A percentile compares a stretch with the other conserved stretches of the same genome.
phyloP scores from a whole-genome alignment of 225 moss, liverwort and hornwort genomes.

The Pseudoscleropodium purum region DNA sequence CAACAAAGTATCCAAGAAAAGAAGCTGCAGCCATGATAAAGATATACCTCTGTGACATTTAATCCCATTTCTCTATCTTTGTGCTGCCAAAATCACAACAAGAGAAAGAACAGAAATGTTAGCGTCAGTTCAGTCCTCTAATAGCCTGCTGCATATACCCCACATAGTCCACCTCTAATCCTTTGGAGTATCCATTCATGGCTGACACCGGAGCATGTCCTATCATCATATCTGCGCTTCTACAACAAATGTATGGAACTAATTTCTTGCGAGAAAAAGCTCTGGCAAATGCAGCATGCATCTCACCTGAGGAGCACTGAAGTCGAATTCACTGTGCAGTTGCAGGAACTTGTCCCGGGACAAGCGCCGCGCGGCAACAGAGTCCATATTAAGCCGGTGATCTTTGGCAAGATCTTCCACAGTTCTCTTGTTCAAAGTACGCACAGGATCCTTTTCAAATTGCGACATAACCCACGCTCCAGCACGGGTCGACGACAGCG shows the following conservation, averaged over 20 bases:
- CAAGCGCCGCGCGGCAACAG: slow-evolving; percentile 35
- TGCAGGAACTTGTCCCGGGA: slow-evolving; percentile 29
- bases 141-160: neutral
- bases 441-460: slow-evolving; percentile 16
- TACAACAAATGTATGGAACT: neutral
- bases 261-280: neutral
- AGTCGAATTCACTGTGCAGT: slow-evolving; percentile 33
- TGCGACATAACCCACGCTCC: slow-evolving; percentile 32
- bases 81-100: slow-evolving; percentile 20
- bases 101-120: neutral
- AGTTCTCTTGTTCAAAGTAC: neutral
- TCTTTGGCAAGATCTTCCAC: slow-evolving; percentile 16
- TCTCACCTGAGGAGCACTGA: slow-evolving; percentile 15
- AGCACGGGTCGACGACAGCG: slow-evolving; percentile 17
- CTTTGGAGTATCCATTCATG: neutral
- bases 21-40: neutral
- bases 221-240: neutral
- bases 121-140: neutral
- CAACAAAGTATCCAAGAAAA: neutral
- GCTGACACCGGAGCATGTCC: neutral
- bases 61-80: slow-evolving; percentile 56
- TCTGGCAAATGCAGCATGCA: neutral
- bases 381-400: slow-evolving; percentile 31
- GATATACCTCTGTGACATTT: slow-evolving; percentile 57
- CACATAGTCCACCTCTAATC: neutral